Evolutionary conservation across 1,139 yeast species (phyloP), one percentile per base, ranked within the genome.

Genomic region (Sugiyamaella paludigena): DNA sequence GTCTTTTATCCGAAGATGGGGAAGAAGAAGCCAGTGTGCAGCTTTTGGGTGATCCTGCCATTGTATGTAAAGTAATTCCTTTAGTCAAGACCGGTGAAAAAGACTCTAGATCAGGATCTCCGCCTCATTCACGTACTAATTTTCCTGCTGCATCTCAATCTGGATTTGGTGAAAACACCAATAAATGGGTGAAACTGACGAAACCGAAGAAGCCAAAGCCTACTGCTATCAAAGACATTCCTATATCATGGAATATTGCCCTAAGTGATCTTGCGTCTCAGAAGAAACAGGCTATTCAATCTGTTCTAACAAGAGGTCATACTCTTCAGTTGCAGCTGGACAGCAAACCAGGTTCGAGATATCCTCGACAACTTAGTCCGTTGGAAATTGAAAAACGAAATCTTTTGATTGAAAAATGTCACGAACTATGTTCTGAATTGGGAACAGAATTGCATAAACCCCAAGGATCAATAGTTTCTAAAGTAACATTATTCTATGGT

Each of bases 251-350:
- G 71, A 63, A 53, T 31, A 59, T 58, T 49, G 72, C 56, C 39
- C 65, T 49, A 47, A 58, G 57, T 61, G 73, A 57, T 51, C 58
- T 61, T 46, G 67, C 37, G 49, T 63, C 55, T 45, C 76, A 55
- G 58, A 67, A 54, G 47, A 62, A 47, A 52, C 64, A 51, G 67
- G 78, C 70, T 11, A 60, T 68, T 15, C 62, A 62, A 37, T 62
- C 69, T 0, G 61, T 66, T 16, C 52, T 68, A 5, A 33, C 53
- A 12, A 58, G 65, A 11, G 70, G 70, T 9, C 61, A 67, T 48
- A 53, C 55, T 28, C 59, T 65, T 9, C 62, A 60, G 31, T 45
- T 67, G 4, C 48, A 36, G 39, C 57, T 58, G 47, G 65, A 54
- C 53, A 51, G 40, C 57, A 60, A 27, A 60, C 60, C 54, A 50